Evolutionary conservation across 2,329 filamentous ascomycete species (phyloP).

Genomic region (Hymenoscyphus salicellus): DNA sequence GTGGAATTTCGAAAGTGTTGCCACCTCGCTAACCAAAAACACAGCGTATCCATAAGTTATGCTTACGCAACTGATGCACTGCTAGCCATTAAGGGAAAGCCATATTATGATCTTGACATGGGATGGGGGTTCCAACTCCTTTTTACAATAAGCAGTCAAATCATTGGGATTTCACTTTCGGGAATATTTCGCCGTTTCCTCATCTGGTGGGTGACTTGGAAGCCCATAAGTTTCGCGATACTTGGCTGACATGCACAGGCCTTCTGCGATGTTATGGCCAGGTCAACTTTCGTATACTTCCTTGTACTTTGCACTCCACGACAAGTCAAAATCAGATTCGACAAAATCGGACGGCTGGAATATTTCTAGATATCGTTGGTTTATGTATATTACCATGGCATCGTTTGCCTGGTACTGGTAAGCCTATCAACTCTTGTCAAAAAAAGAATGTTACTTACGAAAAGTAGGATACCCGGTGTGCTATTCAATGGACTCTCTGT

Average conservation of each 20-base stretch:
- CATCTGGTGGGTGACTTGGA: constrained; percentile 41
- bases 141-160: constrained; percentile 58
- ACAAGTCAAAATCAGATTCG: constrained; percentile 54
- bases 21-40: constrained; percentile 4
- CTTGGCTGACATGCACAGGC: constrained; percentile 9
- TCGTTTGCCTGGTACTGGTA: constrained; percentile 51
- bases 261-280: constrained; percentile 29
- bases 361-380: constrained; percentile 41
- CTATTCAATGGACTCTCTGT: constrained; percentile 67
- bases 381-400: constrained; percentile 39
- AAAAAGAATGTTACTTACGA: neutral
- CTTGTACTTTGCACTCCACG: constrained; percentile 51
- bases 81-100: constrained; percentile 54
- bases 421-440: neutral
- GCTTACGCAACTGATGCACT: constrained; percentile 71
- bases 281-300: constrained; percentile 22
- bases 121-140: constrained; percentile 59
- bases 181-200: constrained; percentile 59
- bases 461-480: constrained; percentile 48
- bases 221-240: neutral
- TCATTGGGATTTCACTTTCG: constrained; percentile 62
- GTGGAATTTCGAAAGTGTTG: neutral
- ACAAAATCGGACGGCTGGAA: constrained; percentile 53
- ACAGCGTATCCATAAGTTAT: constrained; percentile 37
- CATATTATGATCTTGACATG: constrained; percentile 64